Percentiles rank a stretch among this genome's conserved stretches.
phyloP scores from a whole-genome alignment of 2,329 filamentous ascomycete species.

The Clonostachys byssicola region DNA sequence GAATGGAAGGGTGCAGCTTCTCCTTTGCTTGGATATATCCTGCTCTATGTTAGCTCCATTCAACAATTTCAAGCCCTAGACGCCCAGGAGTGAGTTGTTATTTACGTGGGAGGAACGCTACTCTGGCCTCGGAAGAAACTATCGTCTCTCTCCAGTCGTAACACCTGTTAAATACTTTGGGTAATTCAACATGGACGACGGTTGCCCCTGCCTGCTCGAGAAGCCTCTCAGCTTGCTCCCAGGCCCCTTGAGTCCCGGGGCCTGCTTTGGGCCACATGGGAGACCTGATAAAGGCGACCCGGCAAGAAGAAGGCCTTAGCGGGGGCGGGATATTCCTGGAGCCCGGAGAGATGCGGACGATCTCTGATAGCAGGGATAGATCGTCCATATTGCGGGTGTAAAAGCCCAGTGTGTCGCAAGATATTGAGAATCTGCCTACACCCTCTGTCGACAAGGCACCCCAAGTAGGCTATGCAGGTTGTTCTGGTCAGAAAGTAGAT shows the following conservation, averaged over 20 bases:
- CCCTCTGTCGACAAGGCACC: slow-evolving; percentile 53
- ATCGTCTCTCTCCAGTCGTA: slow-evolving; percentile 46
- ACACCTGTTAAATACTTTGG: slow-evolving; percentile 39
- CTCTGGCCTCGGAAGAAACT: slow-evolving; percentile 45
- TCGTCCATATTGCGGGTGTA: slow-evolving; percentile 52
- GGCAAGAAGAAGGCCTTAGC: slow-evolving; percentile 23
- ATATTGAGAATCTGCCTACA: slow-evolving; percentile 30
- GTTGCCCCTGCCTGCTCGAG: slow-evolving; percentile 41
- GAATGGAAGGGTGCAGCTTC: slow-evolving; percentile 37
- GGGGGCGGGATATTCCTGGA: too few species aligned
- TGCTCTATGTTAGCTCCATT: too few species aligned
- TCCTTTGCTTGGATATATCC: slow-evolving; percentile 45
- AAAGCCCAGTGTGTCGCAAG: slow-evolving; percentile 53
- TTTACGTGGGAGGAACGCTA: slow-evolving; percentile 38
- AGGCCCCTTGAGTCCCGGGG: slow-evolving; percentile 33
- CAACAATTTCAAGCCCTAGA: too few species aligned
- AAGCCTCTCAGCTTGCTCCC: slow-evolving; percentile 31
- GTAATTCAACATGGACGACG: slow-evolving; percentile 52
- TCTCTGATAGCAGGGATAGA: slow-evolving; percentile 44
- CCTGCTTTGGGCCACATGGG: slow-evolving; percentile 43
- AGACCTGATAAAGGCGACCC: slow-evolving; percentile 23
- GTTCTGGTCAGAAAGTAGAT: background rate
- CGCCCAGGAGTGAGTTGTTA: too few species aligned
- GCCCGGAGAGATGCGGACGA: slow-evolving; percentile 5
- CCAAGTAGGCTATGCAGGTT: slow-evolving; percentile 49